phyloP scores from a whole-genome alignment of 73 alveolate genomes.

The Symbiodinium pilosum region DNA sequence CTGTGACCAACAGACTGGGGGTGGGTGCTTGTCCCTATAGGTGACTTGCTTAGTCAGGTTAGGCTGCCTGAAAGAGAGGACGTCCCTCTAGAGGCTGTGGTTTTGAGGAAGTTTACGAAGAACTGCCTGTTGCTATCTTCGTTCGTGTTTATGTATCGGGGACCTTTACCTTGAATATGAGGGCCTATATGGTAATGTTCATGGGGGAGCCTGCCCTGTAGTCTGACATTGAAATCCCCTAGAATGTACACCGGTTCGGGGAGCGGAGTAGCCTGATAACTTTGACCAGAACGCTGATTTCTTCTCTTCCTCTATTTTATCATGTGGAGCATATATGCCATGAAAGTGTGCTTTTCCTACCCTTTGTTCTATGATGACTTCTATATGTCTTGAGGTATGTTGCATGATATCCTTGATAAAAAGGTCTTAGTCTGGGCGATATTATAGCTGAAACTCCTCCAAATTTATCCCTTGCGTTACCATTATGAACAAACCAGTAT shows the following conservation, averaged over 20 bases:
- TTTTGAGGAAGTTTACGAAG: background rate
- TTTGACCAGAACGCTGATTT: background rate
- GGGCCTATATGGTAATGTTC: background rate
- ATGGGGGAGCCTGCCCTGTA: background rate
- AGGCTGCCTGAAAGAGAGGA: background rate
- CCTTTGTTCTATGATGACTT: background rate
- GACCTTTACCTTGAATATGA: background rate
- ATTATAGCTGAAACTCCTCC: constrained; percentile 4
- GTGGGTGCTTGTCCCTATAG: background rate
- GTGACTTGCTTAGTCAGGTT: background rate
- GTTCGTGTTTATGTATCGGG: background rate
- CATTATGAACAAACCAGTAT: background rate
- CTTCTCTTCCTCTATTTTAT: background rate
- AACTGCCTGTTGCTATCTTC: background rate
- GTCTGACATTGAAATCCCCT: constrained; percentile 20
- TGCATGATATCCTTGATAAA: background rate
- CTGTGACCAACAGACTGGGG: background rate
- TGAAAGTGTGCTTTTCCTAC: background rate
- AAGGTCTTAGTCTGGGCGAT: background rate
- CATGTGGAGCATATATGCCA: constrained; percentile 37
- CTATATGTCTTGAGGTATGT: background rate
- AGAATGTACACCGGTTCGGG: constrained; percentile 5
- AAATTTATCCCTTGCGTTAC: background rate
- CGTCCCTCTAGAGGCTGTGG: background rate
- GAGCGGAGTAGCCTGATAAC: background rate